Evolutionary conservation across 1,284 basidiomycete genomes (phyloP).

Genomic region (Leccinum pallidistipes): DNA sequence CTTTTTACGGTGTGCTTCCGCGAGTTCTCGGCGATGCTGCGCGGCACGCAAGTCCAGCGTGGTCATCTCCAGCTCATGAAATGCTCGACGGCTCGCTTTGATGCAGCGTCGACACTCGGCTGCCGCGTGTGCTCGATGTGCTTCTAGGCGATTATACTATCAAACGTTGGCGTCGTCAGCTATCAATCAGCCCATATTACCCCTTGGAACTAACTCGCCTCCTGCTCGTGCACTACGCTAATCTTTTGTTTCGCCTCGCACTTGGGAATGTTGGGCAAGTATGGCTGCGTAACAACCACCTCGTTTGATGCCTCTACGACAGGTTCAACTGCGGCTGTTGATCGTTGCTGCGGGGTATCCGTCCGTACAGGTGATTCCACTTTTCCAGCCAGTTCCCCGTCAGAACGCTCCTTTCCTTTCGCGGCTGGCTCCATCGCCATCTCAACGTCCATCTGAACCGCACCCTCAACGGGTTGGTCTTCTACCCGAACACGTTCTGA

Average conservation of each 20-base stretch:
- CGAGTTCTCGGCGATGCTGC: conserved; percentile 54
- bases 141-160: conserved; percentile 33
- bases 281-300: conserved; percentile 27
- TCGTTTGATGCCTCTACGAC: conserved; percentile 15
- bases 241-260: conserved; percentile 25
- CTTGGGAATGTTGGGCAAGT: conserved; percentile 31
- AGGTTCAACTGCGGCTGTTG: conserved; percentile 14
- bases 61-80: conserved; percentile 60
- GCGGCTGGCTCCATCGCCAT: conserved; percentile 3
- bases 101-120: conserved; percentile 43
- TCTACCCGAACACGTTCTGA: conserved; percentile 7
- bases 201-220: conserved; percentile 21
- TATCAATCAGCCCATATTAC: conserved; percentile 1
- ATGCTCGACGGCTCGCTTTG: conserved; percentile 47
- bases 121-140: conserved; percentile 41
- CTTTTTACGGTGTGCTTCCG: conserved; percentile 58
- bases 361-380: conserved; percentile 8
- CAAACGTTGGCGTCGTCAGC: conserved; percentile 4
- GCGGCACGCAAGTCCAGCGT: conserved; percentile 57
- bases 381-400: conserved; percentile 12
- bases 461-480: conserved; percentile 4
- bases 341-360: conserved; percentile 8
- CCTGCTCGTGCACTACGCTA: conserved; percentile 26
- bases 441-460: conserved; percentile 10
- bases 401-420: conserved; percentile 20